A percentile compares a stretch with the other conserved stretches of the same genome.
Evolutionary conservation across 345 rosid species (phyloP).

Genomic region (Draba incana): DNA sequence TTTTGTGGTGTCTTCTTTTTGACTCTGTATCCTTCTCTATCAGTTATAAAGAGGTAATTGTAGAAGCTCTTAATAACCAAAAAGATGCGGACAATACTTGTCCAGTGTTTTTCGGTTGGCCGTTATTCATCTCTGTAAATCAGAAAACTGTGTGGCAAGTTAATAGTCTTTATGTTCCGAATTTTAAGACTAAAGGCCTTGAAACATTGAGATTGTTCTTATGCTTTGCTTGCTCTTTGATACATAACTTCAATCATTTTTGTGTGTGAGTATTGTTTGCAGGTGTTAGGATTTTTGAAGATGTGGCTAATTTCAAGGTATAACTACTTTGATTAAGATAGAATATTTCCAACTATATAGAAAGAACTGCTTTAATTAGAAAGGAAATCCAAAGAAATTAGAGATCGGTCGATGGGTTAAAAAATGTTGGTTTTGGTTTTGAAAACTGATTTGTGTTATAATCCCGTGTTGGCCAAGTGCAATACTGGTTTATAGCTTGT

Average conservation of each 20-base stretch:
- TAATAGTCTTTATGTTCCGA: slow-evolving; percentile 16
- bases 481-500: slow-evolving; percentile 3
- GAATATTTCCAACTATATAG: slow-evolving; percentile 9
- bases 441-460: neutral
- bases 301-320: slow-evolving; percentile 84
- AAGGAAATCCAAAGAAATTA: neutral
- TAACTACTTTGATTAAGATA: slow-evolving; percentile 16
- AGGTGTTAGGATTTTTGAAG: slow-evolving; percentile 97
- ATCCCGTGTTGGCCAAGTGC: neutral
- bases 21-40: slow-evolving; percentile 5
- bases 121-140: slow-evolving; percentile 11
- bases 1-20: slow-evolving; percentile 11
- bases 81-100: slow-evolving; percentile 17
- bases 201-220: slow-evolving; percentile 13
- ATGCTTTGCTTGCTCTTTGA: slow-evolving; percentile 16
- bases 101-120: slow-evolving; percentile 4
- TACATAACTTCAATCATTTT: slow-evolving; percentile 8
- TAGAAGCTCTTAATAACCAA: slow-evolving; percentile 17
- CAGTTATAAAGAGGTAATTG: neutral
- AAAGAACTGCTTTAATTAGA: neutral
- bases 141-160: neutral
- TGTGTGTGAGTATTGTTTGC: slow-evolving; percentile 39
- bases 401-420: neutral
- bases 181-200: slow-evolving; percentile 8
- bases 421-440: neutral